These are phyloP conservation scores for Fusarium sulawesiense DNA, from an alignment of 2,329 filamentous ascomycete genomes.

Conservation along the genomic window DNA sequence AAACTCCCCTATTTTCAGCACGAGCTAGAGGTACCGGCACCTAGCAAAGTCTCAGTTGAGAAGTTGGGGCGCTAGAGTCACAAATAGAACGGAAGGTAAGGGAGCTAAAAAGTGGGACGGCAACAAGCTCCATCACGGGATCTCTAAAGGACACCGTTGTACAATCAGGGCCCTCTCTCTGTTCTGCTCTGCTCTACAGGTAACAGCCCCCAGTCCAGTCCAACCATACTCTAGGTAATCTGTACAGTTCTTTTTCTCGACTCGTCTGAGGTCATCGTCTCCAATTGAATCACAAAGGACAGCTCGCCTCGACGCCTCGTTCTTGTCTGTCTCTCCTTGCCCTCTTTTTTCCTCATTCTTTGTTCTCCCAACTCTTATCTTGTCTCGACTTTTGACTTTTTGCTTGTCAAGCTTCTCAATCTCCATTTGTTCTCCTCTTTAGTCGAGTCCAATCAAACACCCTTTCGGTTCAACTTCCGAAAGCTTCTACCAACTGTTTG, in stretches of 20 bases:
- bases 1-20: slow-evolving; percentile 9
- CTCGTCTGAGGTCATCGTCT: slow-evolving; percentile 49
- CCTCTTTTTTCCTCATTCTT: slow-evolving; percentile 27
- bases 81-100: slow-evolving; percentile 20
- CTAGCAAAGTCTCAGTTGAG: not conserved
- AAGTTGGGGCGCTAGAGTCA: not conserved
- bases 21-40: slow-evolving; percentile 1
- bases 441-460: slow-evolving; percentile 20
- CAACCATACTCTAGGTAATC: not conserved
- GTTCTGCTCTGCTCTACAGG: not conserved
- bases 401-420: slow-evolving; percentile 29
- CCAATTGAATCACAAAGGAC: slow-evolving; percentile 46
- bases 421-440: slow-evolving; percentile 21
- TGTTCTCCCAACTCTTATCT: slow-evolving; percentile 6
- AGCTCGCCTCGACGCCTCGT: slow-evolving; percentile 39
- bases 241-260: slow-evolving; percentile 10
- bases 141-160: slow-evolving; percentile 56
- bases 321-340: slow-evolving; percentile 39
- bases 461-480: slow-evolving; percentile 9
- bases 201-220: not conserved
- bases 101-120: slow-evolving; percentile 45
- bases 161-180: slow-evolving; percentile 26
- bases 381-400: slow-evolving; percentile 14
- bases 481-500: slow-evolving; percentile 25
- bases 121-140: slow-evolving; percentile 50